Base-by-base conservation (phyloP, 352 stramenopile species). In the Globisporangium irregulare region DNA sequence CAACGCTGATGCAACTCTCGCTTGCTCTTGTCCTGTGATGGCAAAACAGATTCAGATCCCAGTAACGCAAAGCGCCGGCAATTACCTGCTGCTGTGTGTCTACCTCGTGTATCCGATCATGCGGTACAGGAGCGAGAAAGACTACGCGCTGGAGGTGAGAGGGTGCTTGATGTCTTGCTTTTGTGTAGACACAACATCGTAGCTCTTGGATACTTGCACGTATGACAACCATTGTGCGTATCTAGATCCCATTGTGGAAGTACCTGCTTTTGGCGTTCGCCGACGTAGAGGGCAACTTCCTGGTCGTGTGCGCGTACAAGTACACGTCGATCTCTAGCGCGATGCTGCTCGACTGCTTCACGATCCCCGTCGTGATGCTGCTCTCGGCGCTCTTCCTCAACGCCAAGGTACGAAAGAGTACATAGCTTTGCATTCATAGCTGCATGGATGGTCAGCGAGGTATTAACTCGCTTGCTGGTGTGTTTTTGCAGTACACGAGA, bases 281-380 rank as follows among this genome's bases (percentile, higher is more conserved):
- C 12, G 97, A 99, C 76, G 93, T 99, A 1, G 86, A 98, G 77
- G 94, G 92, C 32, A 99, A 99, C 73, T 98, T 97, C 55, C 71
- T 98, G 7, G 86, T 95, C 54, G 86, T 99, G n/a, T 84, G 96
- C n/a, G 95, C 93, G 5, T 98, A 98, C 76, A 88, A 97, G 59
- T 98, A 98, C 77, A 99, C 97, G 53, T 97, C 88, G 10, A 95
- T 99, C 67, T 98, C 95, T 24, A 98, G 91, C 66, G 88, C 97
- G 18, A 98, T 98, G 81, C 83, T 99, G 68, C 81, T 99, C 38
- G 94, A 98, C 68, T 98, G 94, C 64, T 97, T 99, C 64, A 97
- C 94, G 3, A 98, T 99, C 46, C 94, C 97, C 3, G 91, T 95
- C 22, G 90, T 96, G 12, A 98, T 99, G 93, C 59, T 99, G 32